Conservation (phyloP, 352 stramenopile species). For the Phytophthora hybrid region DNA sequence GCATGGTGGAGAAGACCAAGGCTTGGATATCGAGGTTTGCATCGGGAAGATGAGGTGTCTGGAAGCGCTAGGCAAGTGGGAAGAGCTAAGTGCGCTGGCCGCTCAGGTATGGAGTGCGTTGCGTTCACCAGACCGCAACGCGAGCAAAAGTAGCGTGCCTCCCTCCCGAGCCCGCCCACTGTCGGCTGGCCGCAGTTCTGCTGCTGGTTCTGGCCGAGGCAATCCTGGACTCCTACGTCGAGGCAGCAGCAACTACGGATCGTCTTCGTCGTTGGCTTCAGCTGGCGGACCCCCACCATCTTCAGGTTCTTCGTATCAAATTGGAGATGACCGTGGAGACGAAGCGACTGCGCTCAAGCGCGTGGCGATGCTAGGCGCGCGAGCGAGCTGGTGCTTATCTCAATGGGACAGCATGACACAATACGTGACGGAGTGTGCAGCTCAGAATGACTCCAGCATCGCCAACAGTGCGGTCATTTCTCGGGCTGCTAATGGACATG, state of each 20-base stretch:
- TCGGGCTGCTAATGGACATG: conserved; percentile 32
- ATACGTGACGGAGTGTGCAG: conserved; percentile 69
- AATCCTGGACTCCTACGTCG: conserved; percentile 32
- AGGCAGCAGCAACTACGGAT: conserved; percentile 50
- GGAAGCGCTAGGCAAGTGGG: conserved; percentile 96
- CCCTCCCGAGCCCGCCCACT: conserved; percentile 20
- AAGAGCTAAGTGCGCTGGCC: conserved; percentile 92
- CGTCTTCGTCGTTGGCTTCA: conserved; percentile 39
- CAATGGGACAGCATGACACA: conserved; percentile 87
- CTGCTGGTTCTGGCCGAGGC: conserved; percentile 12
- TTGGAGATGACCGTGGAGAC: conserved; percentile 47
- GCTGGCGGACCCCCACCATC: conserved; percentile 15
- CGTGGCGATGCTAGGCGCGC: conserved; percentile 83
- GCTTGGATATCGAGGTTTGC: conserved; percentile 92
- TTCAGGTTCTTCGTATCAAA: conserved; percentile 30
- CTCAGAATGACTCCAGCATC: conserved; percentile 37
- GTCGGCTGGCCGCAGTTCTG: conserved; percentile 28
- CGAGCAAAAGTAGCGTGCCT: conserved; percentile 13
- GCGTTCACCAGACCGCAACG: conserved; percentile 30
- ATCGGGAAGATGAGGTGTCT: conserved; percentile 98
- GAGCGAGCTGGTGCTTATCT: conserved; percentile 86
- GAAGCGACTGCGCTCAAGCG: conserved; percentile 62
- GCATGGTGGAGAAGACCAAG: conserved; percentile 23
- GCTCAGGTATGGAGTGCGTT: conserved; percentile 62
- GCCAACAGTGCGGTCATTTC: conserved; percentile 33